phyloP scores from a whole-genome alignment of 2,329 filamentous ascomycete genomes.

The Colletotrichum horii region DNA sequence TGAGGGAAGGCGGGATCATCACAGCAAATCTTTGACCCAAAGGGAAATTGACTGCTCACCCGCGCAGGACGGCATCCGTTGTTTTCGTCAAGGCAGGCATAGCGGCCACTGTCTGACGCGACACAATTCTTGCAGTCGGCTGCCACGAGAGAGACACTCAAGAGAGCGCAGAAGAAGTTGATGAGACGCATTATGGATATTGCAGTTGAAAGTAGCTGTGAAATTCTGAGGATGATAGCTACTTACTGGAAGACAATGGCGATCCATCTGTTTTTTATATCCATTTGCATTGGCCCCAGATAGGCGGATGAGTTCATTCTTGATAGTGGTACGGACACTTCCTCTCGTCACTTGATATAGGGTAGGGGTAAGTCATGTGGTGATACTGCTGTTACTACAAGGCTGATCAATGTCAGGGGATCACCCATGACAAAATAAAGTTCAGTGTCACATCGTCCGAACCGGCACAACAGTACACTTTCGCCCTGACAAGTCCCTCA shows the following conservation, averaged over 20 bases:
- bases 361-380: background rate
- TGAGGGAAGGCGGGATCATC: background rate
- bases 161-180: background rate
- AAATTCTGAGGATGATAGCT: background rate
- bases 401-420: background rate
- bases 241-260: background rate
- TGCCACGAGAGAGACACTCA: background rate
- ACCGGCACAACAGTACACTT: background rate
- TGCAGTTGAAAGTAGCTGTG: background rate
- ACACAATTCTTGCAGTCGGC: background rate
- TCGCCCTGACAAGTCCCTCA: background rate
- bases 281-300: background rate
- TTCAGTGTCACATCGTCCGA: background rate
- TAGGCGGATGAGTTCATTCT: background rate
- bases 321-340: background rate
- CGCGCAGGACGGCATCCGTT: background rate
- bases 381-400: background rate
- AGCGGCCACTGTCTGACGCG: background rate
- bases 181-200: background rate
- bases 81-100: background rate
- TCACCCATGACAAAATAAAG: background rate
- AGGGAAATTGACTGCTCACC: background rate
- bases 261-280: background rate
- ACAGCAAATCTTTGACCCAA: background rate
- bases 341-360: background rate